Conservation (phyloP, 257 asterid species). For the Petunia secreta region DNA sequence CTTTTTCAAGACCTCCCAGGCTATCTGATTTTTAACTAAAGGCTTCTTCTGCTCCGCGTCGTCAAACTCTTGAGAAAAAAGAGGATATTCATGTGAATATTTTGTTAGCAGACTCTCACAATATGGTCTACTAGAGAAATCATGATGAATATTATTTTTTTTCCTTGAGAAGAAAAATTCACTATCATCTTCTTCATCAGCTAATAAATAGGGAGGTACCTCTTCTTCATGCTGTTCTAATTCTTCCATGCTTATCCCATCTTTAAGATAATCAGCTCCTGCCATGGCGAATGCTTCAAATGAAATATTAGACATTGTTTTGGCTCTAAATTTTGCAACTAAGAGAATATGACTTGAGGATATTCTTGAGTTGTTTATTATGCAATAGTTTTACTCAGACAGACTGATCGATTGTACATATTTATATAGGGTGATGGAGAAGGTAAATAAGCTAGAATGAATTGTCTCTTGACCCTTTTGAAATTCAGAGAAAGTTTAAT, state of each 20-base stretch:
- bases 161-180: too few species aligned
- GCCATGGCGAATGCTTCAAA: background rate
- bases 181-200: background rate
- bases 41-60: background rate
- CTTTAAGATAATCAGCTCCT: background rate
- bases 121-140: too few species aligned
- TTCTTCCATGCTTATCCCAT: background rate
- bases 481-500: background rate
- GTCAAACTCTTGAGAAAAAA: background rate
- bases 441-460: background rate
- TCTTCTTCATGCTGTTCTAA: background rate
- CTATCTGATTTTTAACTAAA: background rate
- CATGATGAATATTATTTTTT: too few species aligned
- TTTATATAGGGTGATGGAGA: background rate
- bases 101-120: background rate
- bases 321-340: background rate
- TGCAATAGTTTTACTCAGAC: background rate
- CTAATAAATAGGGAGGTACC: background rate
- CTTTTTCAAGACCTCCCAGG: background rate
- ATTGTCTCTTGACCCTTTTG: constrained; percentile 10
- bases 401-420: background rate
- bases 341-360: too few species aligned
- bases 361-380: background rate
- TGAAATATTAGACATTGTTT: background rate
- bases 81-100: background rate